Percentiles rank a stretch among this genome's conserved stretches.
Conservation (phyloP, 176 grass and related monocot genomes). For the Rhipidocladum racemiflorum region DNA sequence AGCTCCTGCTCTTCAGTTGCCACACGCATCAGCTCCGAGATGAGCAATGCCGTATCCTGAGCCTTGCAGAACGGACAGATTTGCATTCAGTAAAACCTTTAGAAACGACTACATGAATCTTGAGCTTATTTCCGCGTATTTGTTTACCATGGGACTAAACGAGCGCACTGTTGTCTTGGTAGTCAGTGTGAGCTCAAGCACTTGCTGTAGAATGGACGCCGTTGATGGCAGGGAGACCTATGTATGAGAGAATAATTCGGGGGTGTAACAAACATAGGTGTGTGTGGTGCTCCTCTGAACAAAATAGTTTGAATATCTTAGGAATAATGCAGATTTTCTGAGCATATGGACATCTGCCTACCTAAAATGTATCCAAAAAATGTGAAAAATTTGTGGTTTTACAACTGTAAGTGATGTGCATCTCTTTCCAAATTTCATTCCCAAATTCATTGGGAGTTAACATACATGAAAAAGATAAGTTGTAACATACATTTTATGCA, state of each 20-base stretch:
- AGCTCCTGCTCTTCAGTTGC: constrained; percentile 27
- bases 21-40: constrained; percentile 31
- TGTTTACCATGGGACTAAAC: constrained; percentile 32
- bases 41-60: constrained; percentile 5
- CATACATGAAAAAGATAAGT: too few species aligned
- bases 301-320: neutral
- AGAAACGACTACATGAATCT: neutral
- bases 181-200: constrained; percentile 10
- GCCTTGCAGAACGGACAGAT: neutral
- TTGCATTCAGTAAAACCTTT: neutral
- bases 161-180: constrained; percentile 9
- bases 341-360: too few species aligned
- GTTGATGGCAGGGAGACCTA: constrained; percentile 32
- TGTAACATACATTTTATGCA: too few species aligned
- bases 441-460: too few species aligned
- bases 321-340: neutral
- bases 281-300: neutral
- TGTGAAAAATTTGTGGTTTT: too few species aligned
- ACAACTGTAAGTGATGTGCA: too few species aligned
- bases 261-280: neutral
- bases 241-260: neutral
- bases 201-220: constrained; percentile 28
- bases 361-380: too few species aligned
- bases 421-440: too few species aligned
- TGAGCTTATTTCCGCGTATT: neutral